These are phyloP conservation scores for Eucalyptus grandis DNA, from an alignment of 345 rosid species.

Conservation along the genomic window DNA sequence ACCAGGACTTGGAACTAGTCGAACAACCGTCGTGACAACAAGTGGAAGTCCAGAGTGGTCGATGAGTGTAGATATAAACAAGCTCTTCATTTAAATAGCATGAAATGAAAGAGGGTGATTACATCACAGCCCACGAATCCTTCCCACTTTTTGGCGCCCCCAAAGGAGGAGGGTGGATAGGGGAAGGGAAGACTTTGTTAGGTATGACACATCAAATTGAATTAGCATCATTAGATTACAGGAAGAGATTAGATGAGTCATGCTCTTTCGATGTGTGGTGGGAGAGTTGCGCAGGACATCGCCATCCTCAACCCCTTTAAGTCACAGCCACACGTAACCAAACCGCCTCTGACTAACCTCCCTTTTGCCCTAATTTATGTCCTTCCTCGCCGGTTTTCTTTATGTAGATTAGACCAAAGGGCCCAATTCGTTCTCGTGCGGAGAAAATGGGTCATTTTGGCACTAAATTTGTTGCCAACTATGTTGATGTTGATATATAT, in stretches of 20 bases:
- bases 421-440: background rate
- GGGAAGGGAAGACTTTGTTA: background rate
- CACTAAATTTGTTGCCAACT: background rate
- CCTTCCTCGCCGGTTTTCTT: background rate
- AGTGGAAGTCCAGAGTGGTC: background rate
- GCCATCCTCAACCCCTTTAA: background rate
- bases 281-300: background rate
- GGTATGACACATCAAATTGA: background rate
- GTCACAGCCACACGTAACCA: background rate
- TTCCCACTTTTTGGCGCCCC: background rate
- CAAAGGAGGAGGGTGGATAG: background rate
- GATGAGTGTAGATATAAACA: background rate
- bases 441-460: background rate
- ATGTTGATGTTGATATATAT: background rate
- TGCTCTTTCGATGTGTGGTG: background rate
- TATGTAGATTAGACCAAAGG: background rate
- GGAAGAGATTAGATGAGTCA: background rate
- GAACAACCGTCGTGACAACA: accelerated
- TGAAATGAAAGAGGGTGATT: background rate
- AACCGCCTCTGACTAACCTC: background rate
- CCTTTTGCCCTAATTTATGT: background rate
- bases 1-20: background rate
- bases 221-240: background rate
- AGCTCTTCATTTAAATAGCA: background rate
- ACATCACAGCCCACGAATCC: background rate